Evolutionary conservation across 2,329 filamentous ascomycete species (phyloP).

Genomic region (Paecilomyces dactylethromorphus): DNA sequence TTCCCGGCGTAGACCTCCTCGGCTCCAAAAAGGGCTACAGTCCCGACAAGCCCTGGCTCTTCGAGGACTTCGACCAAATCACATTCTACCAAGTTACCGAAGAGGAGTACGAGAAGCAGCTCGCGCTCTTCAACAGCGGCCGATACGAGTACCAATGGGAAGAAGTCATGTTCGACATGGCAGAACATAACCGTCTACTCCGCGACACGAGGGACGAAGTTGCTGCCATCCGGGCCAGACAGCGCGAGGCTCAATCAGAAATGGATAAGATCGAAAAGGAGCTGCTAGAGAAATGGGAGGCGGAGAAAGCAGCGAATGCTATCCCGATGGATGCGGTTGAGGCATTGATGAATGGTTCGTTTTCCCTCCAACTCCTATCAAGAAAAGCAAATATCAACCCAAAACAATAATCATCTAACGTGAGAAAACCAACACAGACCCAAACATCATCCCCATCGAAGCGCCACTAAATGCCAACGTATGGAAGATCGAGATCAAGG

Average conservation of each 20-base stretch:
- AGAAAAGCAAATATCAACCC: neutral
- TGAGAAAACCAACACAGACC: slow-evolving; percentile 18
- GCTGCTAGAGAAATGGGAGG: slow-evolving; percentile 29
- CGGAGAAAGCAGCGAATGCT: slow-evolving; percentile 42
- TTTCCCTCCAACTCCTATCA: neutral
- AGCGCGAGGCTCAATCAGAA: slow-evolving; percentile 43
- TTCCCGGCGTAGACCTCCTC: slow-evolving; percentile 49
- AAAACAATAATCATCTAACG: neutral
- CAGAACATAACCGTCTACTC: slow-evolving; percentile 46
- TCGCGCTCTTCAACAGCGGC: slow-evolving; percentile 45
- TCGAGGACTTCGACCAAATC: slow-evolving; percentile 52
- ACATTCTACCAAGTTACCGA: slow-evolving; percentile 50
- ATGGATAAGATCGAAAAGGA: slow-evolving; percentile 33
- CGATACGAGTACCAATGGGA: slow-evolving; percentile 48
- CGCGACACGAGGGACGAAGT: slow-evolving; percentile 43
- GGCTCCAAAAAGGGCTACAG: slow-evolving; percentile 47
- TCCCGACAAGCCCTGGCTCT: slow-evolving; percentile 45
- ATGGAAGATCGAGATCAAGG: slow-evolving; percentile 45
- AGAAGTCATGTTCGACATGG: slow-evolving; percentile 49
- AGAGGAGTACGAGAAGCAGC: slow-evolving; percentile 43
- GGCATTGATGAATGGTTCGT: slow-evolving; percentile 40
- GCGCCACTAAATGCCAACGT: slow-evolving; percentile 46
- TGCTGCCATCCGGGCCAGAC: slow-evolving; percentile 36
- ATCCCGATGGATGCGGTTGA: slow-evolving; percentile 46
- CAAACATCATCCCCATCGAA: slow-evolving; percentile 31